Evolutionary conservation across 2,329 filamentous ascomycete species (phyloP).

Genomic region (Arachnopeziza araneosa): DNA sequence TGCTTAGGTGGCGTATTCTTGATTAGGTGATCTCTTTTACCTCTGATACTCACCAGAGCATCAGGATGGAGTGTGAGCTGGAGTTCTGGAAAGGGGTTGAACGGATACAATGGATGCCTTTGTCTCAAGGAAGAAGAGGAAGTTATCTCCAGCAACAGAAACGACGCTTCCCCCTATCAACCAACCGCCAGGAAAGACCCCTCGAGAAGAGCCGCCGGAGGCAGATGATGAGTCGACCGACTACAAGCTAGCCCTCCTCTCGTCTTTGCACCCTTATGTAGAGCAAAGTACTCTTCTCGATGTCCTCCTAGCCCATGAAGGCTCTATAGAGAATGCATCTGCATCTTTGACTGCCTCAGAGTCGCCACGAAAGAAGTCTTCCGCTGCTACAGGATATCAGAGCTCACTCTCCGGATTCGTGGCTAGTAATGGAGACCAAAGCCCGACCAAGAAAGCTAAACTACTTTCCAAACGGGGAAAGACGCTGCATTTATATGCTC

Average conservation of each 20-base stretch:
- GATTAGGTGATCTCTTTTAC: neutral
- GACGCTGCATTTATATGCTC: slow-evolving; percentile 78
- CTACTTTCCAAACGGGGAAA: slow-evolving; percentile 67
- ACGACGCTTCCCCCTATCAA: neutral
- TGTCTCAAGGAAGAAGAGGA: slow-evolving; percentile 50
- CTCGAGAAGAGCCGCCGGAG: slow-evolving; percentile 6
- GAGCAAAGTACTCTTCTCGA: slow-evolving; percentile 69
- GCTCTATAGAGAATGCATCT: slow-evolving; percentile 64
- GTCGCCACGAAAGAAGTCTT: slow-evolving; percentile 25
- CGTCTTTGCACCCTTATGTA: slow-evolving; percentile 65
- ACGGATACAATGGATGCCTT: slow-evolving; percentile 49
- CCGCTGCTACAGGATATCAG: slow-evolving; percentile 46
- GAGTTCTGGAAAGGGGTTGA: neutral
- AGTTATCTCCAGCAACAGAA: slow-evolving; percentile 23
- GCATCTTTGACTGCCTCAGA: slow-evolving; percentile 41
- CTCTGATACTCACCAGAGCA: neutral
- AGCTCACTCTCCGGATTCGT: slow-evolving; percentile 54
- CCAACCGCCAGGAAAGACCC: slow-evolving; percentile 22
- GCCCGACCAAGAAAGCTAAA: slow-evolving; percentile 39
- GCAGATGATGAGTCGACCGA: slow-evolving; percentile 71
- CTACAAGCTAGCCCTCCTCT: slow-evolving; percentile 77
- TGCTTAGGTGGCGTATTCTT: too few relatives aligned
- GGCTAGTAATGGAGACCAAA: slow-evolving; percentile 6
- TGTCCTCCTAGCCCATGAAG: slow-evolving; percentile 69
- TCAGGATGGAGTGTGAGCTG: neutral